These are phyloP conservation scores for Ormosia semicastrata DNA, from an alignment of 306 rosid species.

Conservation along the genomic window DNA sequence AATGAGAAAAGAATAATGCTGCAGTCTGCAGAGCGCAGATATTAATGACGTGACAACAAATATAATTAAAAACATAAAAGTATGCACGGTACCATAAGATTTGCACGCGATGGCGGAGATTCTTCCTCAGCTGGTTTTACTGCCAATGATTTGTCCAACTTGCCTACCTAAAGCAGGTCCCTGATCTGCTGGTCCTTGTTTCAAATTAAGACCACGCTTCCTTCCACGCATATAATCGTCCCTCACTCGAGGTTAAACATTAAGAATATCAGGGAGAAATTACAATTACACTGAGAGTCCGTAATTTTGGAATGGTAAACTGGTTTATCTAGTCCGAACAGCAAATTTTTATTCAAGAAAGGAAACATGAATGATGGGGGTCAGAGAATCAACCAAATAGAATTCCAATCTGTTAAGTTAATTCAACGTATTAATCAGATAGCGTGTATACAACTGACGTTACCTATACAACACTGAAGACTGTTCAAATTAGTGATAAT, in stretches of 20 bases:
- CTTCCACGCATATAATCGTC: background rate
- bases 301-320: background rate
- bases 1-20: background rate
- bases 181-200: background rate
- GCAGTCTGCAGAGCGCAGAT: background rate
- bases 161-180: background rate
- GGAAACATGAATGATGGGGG: background rate
- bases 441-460: background rate
- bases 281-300: background rate
- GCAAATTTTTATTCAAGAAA: background rate
- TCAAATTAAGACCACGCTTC: background rate
- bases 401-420: background rate
- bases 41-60: background rate
- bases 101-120: background rate
- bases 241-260: background rate
- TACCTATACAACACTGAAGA: conserved; percentile 24
- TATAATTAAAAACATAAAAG: background rate
- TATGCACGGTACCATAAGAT: background rate
- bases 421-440: conserved; percentile 12
- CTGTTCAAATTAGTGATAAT: conserved; percentile 38
- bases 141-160: background rate
- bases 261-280: background rate
- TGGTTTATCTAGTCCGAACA: background rate
- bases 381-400: background rate
- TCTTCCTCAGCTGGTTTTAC: background rate